Evolutionary conservation across 2,329 filamentous ascomycete species (phyloP).

Genomic region (Aspergillus uvarum): DNA sequence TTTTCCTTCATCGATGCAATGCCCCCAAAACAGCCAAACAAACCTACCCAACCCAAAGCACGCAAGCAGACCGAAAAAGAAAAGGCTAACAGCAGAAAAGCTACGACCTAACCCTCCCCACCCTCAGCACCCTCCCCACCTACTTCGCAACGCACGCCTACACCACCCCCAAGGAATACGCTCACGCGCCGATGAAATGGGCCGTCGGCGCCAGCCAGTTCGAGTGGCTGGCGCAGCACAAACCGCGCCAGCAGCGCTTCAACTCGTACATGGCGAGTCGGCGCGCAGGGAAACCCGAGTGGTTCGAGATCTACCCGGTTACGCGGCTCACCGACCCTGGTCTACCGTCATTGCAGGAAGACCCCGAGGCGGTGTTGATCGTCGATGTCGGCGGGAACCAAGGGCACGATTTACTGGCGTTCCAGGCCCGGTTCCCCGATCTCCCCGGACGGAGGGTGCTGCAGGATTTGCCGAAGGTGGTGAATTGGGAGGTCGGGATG

Average conservation of each 20-base stretch:
- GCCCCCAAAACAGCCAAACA: too few relatives aligned
- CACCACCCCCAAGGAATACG: constrained; percentile 29
- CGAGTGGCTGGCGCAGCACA: constrained; percentile 31
- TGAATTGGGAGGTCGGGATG: constrained; percentile 11
- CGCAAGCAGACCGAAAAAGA: not conserved
- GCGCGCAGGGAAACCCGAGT: constrained; percentile 29
- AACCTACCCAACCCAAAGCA: not conserved
- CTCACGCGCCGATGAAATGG: constrained; percentile 32
- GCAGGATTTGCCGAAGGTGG: constrained; percentile 40
- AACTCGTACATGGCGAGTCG: constrained; percentile 38
- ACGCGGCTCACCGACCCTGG: constrained; percentile 25
- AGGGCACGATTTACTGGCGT: constrained; percentile 38
- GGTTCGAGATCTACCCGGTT: constrained; percentile 35
- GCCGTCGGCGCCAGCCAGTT: constrained; percentile 35
- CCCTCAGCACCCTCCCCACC: constrained; percentile 30
- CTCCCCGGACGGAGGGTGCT: constrained; percentile 38
- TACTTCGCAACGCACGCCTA: constrained; percentile 31
- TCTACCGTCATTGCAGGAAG: not conserved
- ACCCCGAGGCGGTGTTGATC: constrained; percentile 33
- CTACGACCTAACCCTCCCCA: constrained; percentile 34
- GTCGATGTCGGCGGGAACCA: constrained; percentile 47
- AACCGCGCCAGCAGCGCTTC: constrained; percentile 29
- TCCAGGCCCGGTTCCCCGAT: constrained; percentile 32
- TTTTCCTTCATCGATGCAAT: not conserved
- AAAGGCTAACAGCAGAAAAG: constrained; percentile 11